Base-by-base conservation (phyloP, 1,139 yeast genomes). In the Pneumocystis sp. region DNA sequence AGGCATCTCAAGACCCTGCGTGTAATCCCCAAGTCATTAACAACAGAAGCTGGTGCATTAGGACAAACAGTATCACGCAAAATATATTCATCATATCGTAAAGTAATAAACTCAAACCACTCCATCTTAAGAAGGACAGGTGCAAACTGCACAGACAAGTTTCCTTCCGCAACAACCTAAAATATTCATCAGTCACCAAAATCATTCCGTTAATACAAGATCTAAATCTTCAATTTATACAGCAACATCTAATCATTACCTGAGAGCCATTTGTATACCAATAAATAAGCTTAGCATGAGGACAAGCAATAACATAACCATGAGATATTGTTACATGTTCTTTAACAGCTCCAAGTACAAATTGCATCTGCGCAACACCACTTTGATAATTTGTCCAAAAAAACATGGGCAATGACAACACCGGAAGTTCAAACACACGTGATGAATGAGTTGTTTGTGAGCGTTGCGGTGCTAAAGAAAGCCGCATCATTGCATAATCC, bases 321-420 rank as follows among this genome's bases (percentile, higher is more conserved):
- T 60, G 59, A 25, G 64, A 45, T 7, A 64, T 37, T 12, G 56
- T 59, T 29, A 42, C 29, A 19, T 61, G 63, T 19, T 63, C 65
- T 62, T 60, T 56, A 8, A 64, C 42, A n/a, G 57, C 35, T 8
- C 63, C 65, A 25, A 63, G 39, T 10, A 63, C 31, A 68, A 81
- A 82, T 63, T 82, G 77, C 2, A 81, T 77, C 31, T 59, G 61
- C 21, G 45, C 2, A 31, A 59, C 45, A 5, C 61, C 61, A 21
- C 37, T 59, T 59, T 59, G 40, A 31, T 59, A 29, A 25, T 59
- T 59, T 42, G 45, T 59, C 44, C 44, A 42, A 5, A 59, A 59
- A 25, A 39, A 59, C 15, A 39, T 39, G 0, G 61, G 61, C 12
- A 59, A 59, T 10, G 29, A 21, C 6, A 39, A 29, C 17, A 25